phyloP scores from a whole-genome alignment of 1,284 basidiomycete genomes.

The Schizopora paradoxa region DNA sequence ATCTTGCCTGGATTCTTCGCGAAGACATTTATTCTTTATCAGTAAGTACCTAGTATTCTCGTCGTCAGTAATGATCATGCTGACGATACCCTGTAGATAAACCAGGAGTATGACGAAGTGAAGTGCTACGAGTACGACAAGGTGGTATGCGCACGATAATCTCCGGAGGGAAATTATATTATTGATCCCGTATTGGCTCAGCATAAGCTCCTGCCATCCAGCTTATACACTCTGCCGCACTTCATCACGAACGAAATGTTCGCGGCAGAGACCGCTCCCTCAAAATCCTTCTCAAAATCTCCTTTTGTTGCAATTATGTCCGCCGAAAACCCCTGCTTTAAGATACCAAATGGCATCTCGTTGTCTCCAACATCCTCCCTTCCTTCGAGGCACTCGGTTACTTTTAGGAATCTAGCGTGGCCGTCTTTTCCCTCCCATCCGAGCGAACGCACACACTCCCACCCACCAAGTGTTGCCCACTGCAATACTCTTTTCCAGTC shows the following conservation, averaged over 20 bases:
- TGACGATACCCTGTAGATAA: too few relatives aligned
- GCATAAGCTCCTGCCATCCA: too few relatives aligned
- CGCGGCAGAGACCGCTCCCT: slow-evolving; percentile 37
- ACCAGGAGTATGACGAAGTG: too few relatives aligned
- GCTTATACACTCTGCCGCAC: slow-evolving; percentile 46
- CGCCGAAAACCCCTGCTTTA: slow-evolving; percentile 50
- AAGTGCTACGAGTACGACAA: too few relatives aligned
- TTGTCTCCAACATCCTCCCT: slow-evolving; percentile 40
- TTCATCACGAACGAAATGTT: slow-evolving; percentile 56
- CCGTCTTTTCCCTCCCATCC: slow-evolving; percentile 44
- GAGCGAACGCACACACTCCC: slow-evolving; percentile 48
- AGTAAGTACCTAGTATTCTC: too few relatives aligned
- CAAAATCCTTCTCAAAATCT: slow-evolving; percentile 46
- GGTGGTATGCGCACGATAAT: too few relatives aligned
- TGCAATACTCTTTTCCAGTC: slow-evolving; percentile 46
- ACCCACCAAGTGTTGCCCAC: slow-evolving; percentile 58
- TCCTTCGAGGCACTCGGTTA: slow-evolving; percentile 28
- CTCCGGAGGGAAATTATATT: too few relatives aligned
- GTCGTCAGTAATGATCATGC: too few relatives aligned
- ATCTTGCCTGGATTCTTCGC: too few relatives aligned
- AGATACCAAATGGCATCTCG: slow-evolving; percentile 50
- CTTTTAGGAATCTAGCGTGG: slow-evolving; percentile 27
- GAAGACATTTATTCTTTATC: too few relatives aligned
- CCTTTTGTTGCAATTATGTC: slow-evolving; percentile 51
- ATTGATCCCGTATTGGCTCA: too few relatives aligned